Percentiles rank a stretch among this genome's conserved stretches.
Conservation (phyloP, 192 early-diverging fungal species). For the Ambispora gerdemannii region DNA sequence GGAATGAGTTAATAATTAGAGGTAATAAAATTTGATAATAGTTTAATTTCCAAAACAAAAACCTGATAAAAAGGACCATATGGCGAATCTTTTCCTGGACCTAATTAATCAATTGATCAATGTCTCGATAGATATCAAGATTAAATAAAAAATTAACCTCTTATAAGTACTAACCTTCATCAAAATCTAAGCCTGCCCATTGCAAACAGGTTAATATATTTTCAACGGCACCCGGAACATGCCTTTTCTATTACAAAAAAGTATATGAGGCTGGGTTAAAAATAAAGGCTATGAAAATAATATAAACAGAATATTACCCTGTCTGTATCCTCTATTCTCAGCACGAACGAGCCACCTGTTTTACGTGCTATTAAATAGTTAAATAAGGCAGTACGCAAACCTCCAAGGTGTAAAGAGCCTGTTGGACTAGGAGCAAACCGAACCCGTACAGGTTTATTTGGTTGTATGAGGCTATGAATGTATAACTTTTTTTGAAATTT, state of each 20-base stretch:
- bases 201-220: conserved; percentile 60
- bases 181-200: conserved; percentile 74
- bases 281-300: background rate
- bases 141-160: background rate
- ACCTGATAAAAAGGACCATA: conserved; percentile 70
- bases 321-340: conserved; percentile 96
- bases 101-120: conserved; percentile 27
- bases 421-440: conserved; percentile 95
- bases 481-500: too few species aligned
- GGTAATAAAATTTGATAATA: background rate
- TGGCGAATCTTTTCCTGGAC: conserved; percentile 55
- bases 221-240: conserved; percentile 70
- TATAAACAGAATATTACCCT: conserved; percentile 38
- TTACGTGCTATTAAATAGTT: conserved; percentile 83
- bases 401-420: conserved; percentile 88
- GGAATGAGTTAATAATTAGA: conserved; percentile 1
- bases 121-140: background rate
- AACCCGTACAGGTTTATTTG: conserved; percentile 61
- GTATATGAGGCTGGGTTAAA: background rate
- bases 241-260: conserved; percentile 62
- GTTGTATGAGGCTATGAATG: too few species aligned
- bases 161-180: conserved; percentile 54
- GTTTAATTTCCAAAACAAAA: background rate
- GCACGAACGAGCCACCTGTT: conserved; percentile 69
- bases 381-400: conserved; percentile 88